A percentile compares a stretch with the other conserved stretches of the same genome.
phyloP scores from a whole-genome alignment of 2,329 filamentous ascomycete species.

The Talaromyces sp. region DNA sequence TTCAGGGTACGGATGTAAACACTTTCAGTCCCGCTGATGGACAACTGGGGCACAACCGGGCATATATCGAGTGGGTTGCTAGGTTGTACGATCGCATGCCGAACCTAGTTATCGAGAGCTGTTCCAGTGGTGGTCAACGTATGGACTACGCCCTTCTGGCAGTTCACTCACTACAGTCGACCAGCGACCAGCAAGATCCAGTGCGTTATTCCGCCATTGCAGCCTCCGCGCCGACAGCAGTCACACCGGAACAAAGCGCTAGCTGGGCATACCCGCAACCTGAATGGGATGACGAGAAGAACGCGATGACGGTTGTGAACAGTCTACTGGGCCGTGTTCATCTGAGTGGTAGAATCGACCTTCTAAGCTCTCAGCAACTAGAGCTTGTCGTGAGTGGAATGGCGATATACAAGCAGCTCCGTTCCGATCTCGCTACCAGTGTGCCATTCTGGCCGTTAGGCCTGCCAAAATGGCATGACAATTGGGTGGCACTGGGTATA shows the following conservation, averaged over 20 bases:
- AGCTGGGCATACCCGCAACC: constrained; percentile 40
- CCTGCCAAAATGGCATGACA: constrained; percentile 34
- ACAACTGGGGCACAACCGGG: constrained; percentile 34
- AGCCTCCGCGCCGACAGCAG: constrained; percentile 34
- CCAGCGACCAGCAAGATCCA: constrained; percentile 40
- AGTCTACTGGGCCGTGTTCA: constrained; percentile 35
- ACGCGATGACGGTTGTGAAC: constrained; percentile 38
- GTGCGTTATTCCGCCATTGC: constrained; percentile 34
- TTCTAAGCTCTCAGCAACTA: constrained; percentile 26
- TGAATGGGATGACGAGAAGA: constrained; percentile 36
- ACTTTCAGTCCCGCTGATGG: constrained; percentile 27
- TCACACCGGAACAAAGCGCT: constrained; percentile 38
- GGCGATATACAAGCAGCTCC: constrained; percentile 31
- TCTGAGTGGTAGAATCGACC: constrained; percentile 33
- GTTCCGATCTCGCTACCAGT: constrained; percentile 24
- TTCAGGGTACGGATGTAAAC: constrained; percentile 33
- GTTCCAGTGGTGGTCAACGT: constrained; percentile 38
- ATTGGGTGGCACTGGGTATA: constrained; percentile 34
- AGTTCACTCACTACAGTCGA: constrained; percentile 35
- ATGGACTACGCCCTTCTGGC: constrained; percentile 39
- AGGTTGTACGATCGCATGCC: constrained; percentile 29
- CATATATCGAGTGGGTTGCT: constrained; percentile 36
- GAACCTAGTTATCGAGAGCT: constrained; percentile 37
- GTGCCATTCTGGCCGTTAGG: constrained; percentile 38
- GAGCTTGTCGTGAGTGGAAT: constrained; percentile 32